Base-by-base conservation (phyloP, 306 rosid genomes). In the Oxytropis ochrocephala region DNA sequence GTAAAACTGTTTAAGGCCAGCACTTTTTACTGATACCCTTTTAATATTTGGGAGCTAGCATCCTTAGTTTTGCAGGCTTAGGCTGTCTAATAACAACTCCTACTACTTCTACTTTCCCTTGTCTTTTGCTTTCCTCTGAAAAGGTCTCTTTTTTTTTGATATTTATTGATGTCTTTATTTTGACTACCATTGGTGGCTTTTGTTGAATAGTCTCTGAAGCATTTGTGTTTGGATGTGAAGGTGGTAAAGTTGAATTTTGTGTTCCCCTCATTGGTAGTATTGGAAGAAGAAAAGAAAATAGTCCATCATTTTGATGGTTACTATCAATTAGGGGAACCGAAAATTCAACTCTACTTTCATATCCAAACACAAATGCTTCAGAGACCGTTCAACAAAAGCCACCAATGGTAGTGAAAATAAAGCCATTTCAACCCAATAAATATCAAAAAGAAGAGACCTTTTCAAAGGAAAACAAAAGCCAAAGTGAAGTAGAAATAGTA, bases 1-100 rank as follows among this genome's bases (percentile, higher is more conserved):
- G 86, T 81, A 91, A 68, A 36, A 91, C 88, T 2, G 90, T 82
- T 67, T 56, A 55, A 88, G 89, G 35, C 95, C 96, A 11, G 85
- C 88, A 78, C 81, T 81, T 53, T 75, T 64, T 16, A 62, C 19
- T 39, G 48, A 16, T 4, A 62, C 35, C 75, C 80, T 88, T 85
- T 78, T 87, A 10, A 80, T 59, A 17, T 41, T 41, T 1, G 13
- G 56, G 5, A 68, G 24, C 24, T 21, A 21, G 56, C 67, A 24
- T 74, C 76, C 79, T 85, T 32, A 36, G 78, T 60, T 52, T 69
- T 36, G n/a, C 41, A 36, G 41, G 41, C 2, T 6, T 3, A 33
- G 4, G 0, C 0, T 1, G 5, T 4, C 6, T 33, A 1, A 6
- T 33, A 33, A 6, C 38, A 33, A 33, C 38, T 4, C n/a, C n/a